These are phyloP conservation scores for Wickerhamiella qilinensis DNA, from an alignment of 805 yeast species.

Conservation along the genomic window DNA sequence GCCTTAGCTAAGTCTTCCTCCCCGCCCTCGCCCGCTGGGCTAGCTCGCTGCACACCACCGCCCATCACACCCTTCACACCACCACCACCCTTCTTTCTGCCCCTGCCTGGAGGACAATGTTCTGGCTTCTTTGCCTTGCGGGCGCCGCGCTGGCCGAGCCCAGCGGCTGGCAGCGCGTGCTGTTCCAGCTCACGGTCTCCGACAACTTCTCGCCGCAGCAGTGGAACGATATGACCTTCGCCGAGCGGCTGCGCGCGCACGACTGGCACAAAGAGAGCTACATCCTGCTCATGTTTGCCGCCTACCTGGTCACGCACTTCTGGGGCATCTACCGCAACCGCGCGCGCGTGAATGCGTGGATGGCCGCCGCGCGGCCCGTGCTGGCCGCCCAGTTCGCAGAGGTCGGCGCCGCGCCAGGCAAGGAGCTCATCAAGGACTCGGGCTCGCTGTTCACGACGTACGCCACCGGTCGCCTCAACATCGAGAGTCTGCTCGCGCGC, in stretches of 20 bases:
- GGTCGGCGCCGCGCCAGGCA: constrained; percentile 34
- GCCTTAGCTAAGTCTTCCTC: too few relatives aligned
- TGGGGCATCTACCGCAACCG: constrained; percentile 48
- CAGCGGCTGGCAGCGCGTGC: not conserved
- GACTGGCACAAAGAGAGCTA: constrained; percentile 65
- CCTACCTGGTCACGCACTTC: constrained; percentile 35
- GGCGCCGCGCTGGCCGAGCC: constrained; percentile 3
- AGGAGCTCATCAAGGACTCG: constrained; percentile 41
- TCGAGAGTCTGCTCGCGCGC: constrained; percentile 44
- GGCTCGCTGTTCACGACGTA: constrained; percentile 48
- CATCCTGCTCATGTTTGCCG: constrained; percentile 35
- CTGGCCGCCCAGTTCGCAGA: constrained; percentile 58
- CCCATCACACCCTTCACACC: too few relatives aligned
- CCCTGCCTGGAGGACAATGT: too few relatives aligned
- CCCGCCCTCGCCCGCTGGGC: too few relatives aligned
- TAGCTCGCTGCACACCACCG: too few relatives aligned
- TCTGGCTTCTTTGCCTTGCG: not conserved
- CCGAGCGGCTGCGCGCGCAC: constrained; percentile 40
- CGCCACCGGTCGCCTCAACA: constrained; percentile 77
- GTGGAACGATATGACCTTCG: constrained; percentile 39
- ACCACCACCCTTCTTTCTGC: too few relatives aligned
- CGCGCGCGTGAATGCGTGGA: constrained; percentile 35
- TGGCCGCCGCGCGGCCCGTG: constrained; percentile 33
- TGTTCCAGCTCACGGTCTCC: constrained; percentile 6
- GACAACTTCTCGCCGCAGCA: constrained; percentile 26